Percentiles rank a stretch among this genome's conserved stretches.
phyloP scores from a whole-genome alignment of 164 flowering plant species.

The Litsea cubeba region DNA sequence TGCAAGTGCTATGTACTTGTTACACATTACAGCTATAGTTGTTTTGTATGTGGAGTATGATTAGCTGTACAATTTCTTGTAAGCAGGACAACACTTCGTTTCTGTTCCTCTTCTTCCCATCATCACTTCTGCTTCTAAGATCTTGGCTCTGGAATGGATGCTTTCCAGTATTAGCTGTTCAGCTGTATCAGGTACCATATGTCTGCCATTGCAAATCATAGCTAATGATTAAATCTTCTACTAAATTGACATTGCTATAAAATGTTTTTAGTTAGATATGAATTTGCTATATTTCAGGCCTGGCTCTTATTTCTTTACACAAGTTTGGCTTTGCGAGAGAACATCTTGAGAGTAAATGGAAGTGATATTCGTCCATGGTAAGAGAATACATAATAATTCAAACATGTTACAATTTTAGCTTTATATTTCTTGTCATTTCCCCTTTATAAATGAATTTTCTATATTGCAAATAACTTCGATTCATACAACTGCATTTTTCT shows the following conservation, averaged over 20 bases:
- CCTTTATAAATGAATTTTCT: background rate
- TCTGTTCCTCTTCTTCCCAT: slow-evolving; percentile 79
- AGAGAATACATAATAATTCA: background rate
- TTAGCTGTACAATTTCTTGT: background rate
- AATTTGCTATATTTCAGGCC: slow-evolving; percentile 41
- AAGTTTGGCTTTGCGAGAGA: slow-evolving; percentile 91
- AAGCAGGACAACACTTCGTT: slow-evolving; percentile 87
- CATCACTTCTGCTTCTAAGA: slow-evolving; percentile 53
- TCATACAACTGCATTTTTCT: background rate
- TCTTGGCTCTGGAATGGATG: slow-evolving; percentile 83
- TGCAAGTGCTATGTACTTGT: background rate
- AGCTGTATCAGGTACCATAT: slow-evolving; percentile 73
- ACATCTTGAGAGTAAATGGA: slow-evolving; percentile 85
- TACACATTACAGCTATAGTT: background rate
- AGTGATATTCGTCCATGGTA: slow-evolving; percentile 98
- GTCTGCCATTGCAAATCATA: slow-evolving; percentile 1
- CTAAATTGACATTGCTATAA: background rate
- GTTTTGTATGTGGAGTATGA: background rate
- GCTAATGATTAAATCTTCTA: background rate
- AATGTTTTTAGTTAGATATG: background rate
- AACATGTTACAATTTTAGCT: background rate
- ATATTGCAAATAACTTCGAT: background rate
- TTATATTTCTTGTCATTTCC: background rate
- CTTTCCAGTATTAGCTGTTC: slow-evolving; percentile 90
- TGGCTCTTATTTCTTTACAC: slow-evolving; percentile 91